These are phyloP conservation scores for Cunninghamia lanceolata DNA, from an alignment of 75 land plant genomes.

Conservation along the genomic window DNA sequence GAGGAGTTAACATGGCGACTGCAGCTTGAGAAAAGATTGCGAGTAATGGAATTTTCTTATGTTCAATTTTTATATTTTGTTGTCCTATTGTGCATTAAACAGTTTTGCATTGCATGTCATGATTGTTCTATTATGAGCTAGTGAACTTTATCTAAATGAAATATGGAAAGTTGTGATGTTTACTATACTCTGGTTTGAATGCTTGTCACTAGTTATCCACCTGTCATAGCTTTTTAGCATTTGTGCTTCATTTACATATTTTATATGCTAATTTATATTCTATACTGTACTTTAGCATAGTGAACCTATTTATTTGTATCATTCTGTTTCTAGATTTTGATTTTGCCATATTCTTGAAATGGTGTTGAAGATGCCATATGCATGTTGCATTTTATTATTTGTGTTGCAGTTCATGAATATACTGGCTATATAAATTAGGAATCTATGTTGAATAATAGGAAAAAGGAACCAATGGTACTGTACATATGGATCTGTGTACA, in stretches of 20 bases:
- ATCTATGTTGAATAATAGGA: neutral
- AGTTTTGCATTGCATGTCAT: neutral
- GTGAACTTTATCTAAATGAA: neutral
- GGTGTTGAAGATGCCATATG: neutral
- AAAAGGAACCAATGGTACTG: neutral
- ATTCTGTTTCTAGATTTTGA: neutral
- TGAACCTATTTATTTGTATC: neutral
- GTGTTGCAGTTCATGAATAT: neutral
- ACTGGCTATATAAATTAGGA: neutral
- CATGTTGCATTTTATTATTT: neutral
- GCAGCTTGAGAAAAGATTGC: slow-evolving; percentile 77
- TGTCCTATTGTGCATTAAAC: neutral
- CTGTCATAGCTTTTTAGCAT: neutral
- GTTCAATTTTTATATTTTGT: neutral
- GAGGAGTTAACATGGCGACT: slow-evolving; percentile 91
- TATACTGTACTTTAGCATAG: neutral
- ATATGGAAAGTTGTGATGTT: neutral
- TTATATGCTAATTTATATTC: neutral
- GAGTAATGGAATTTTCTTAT: slow-evolving; percentile 36
- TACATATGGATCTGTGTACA: neutral
- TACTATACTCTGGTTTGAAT: neutral
- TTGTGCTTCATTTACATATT: neutral
- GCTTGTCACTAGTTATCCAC: neutral
- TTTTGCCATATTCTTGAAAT: neutral
- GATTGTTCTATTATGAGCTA: neutral